phyloP scores from a whole-genome alignment of 1,284 basidiomycete genomes.

The Leucoagaricus sp. region DNA sequence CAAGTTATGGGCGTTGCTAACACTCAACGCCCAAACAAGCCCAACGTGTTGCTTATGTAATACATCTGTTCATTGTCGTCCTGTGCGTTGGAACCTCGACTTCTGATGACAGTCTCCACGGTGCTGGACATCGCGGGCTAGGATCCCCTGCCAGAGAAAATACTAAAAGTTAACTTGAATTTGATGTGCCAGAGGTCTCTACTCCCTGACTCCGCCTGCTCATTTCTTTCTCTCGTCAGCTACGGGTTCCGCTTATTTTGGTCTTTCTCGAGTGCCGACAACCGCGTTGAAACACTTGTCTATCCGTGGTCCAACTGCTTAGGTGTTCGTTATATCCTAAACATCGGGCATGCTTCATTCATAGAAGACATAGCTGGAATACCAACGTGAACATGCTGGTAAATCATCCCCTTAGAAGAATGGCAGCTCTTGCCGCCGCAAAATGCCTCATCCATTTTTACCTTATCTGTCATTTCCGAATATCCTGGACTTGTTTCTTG shows the following conservation, averaged over 20 bases:
- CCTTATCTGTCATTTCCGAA: constrained; percentile 9
- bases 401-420: constrained; percentile 2
- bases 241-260: constrained; percentile 6
- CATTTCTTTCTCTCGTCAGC: background rate
- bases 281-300: background rate
- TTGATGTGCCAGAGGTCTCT: too few species aligned
- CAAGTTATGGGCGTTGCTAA: constrained; percentile 8
- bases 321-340: too few species aligned
- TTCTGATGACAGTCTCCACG: too few species aligned
- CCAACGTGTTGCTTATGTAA: constrained; percentile 14
- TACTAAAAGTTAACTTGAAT: too few species aligned
- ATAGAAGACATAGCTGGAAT: background rate
- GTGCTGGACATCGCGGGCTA: background rate
- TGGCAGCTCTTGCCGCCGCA: background rate
- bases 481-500: background rate
- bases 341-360: background rate
- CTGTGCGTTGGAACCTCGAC: background rate
- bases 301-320: background rate
- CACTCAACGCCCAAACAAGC: constrained; percentile 12
- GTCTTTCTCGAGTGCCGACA: constrained; percentile 3
- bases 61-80: constrained; percentile 10
- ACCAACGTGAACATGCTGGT: background rate
- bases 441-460: background rate
- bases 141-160: background rate
- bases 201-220: background rate